Evolutionary conservation across 768 basidiomycete genomes (phyloP), one percentile per base, ranked within the genome.

Genomic region (Amanita jacksonii): DNA sequence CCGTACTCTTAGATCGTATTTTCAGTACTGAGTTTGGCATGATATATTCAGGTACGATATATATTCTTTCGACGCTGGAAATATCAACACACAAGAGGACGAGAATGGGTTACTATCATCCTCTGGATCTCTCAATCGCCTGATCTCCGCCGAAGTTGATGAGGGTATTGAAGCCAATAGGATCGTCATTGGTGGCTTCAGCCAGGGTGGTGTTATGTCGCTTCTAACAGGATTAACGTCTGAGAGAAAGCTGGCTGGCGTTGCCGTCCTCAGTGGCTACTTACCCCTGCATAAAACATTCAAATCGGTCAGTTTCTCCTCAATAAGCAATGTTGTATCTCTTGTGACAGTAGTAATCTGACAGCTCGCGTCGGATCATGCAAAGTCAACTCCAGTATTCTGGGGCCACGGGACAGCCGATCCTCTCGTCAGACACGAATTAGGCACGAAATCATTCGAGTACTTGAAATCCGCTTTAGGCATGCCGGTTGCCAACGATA

Each of bases 181-280:
- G 40, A 84, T 94, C 53, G 73, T 94, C 25, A 61, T 97, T 19
- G 90, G 88, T 28, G 92, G 92, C 7, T 94, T 93, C 65, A 84
- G 80, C 49, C 91, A 94, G 59, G 91, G 88, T 28, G 86, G 70
- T 31, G 76, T 81, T 19, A 81, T 93, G 69, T 72, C 79, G 7
- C 66, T 91, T 13, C 63, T 92, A 38, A 77, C 79, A 3, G 88
- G 79, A 6, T 64, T 93, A 45, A 83, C 77, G 1, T 68, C 67
- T 2, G 76, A 78, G 51, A 66, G 74, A 47, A 79, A 78, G 52
- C 67, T 92, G 12, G 88, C 73, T 2, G 90, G 89, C 3, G 57
- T 90, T 43, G 74, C 71, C n/a, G 71, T 74, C 4, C 66, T 94
- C 50, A 90, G 86, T 51, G 82, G 83, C 5, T 94, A 85, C 83